Evolutionary conservation across 1,139 yeast genomes (phyloP), one percentile per base, ranked within the genome.

Genomic region (Candida mesenterica): DNA sequence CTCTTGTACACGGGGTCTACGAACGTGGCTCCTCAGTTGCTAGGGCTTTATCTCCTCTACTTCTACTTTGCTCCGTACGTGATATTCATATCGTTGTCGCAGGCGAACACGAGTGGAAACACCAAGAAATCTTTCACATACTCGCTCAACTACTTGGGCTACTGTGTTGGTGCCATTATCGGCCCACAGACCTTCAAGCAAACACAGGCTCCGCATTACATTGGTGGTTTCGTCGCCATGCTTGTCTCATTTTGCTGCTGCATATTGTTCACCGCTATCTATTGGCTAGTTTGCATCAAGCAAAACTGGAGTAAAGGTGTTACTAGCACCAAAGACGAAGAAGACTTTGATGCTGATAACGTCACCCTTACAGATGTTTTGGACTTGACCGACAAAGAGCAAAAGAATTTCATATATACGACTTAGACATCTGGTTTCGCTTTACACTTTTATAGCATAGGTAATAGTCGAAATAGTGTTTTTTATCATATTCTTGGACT

Each of bases 151-250:
- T 54, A 52, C 35, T 35, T 44, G 33, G 61, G 60, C 22, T 63
- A 61, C 38, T 59, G 68, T 5, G 47, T 60, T 12, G 68, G 69
- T 2, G 53, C 61, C 33, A 49, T 65, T n/a, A 61, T 65, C 34
- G 72, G 71, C 1, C 72, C 72, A 2, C 71, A 65, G 43, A 41
- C 64, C 17, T 64, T 65, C 43, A 57, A 56, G 38, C 51, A 52
- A 12, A 48, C 48, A 26, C 51, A 51, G 18, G 49, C 52, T 3
- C 55, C 65, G 4, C 39, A 53, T 15, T 50, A 46, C 38, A 43
- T 44, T n/a, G 55, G 57, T 9, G 59, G 59, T 8, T 53, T 53
- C 32, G 43, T 46, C 23, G 56, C 55, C 8, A 47, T 53, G 48
- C 39, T 52, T 13, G 46, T 36, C 18, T 50, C 57, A 15, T 50